Percentiles rank a stretch among this genome's conserved stretches.
These are phyloP conservation scores for Tagetes erecta DNA, from an alignment of 129 eudicot species.

Conservation along the genomic window DNA sequence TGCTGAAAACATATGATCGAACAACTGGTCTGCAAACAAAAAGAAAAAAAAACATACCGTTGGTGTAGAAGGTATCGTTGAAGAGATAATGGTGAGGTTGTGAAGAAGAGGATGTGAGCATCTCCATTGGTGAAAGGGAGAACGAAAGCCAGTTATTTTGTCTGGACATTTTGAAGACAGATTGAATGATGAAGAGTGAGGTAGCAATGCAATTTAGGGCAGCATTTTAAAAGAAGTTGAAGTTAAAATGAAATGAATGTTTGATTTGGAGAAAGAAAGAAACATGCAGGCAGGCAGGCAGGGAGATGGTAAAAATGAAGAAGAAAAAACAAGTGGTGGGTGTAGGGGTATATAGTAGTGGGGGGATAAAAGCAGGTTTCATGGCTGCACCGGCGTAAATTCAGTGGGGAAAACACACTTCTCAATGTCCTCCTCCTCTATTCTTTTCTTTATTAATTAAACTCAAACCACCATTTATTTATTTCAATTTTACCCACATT, in stretches of 20 bases:
- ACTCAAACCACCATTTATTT: too few species aligned
- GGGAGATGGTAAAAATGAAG: conserved; percentile 15
- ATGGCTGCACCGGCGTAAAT: conserved; percentile 77
- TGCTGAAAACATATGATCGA: not conserved
- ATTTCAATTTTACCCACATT: too few species aligned
- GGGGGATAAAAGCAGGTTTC: conserved; percentile 65
- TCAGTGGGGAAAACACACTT: conserved; percentile 53
- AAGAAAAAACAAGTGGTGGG: conserved; percentile 31
- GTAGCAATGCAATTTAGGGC: not conserved
- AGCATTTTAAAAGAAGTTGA: not conserved
- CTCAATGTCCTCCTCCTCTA: not conserved
- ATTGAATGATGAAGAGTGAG: not conserved
- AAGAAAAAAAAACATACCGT: conserved; percentile 32
- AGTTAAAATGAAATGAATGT: not conserved
- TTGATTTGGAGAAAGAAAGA: not conserved
- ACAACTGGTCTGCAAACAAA: not conserved
- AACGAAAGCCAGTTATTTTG: conserved; percentile 67
- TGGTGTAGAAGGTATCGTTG: conserved; percentile 68
- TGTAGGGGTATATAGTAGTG: conserved; percentile 29
- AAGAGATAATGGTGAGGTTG: conserved; percentile 57
- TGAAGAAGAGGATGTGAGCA: conserved; percentile 47
- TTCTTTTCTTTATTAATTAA: too few species aligned
- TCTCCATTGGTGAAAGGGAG: conserved; percentile 68
- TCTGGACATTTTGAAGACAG: conserved; percentile 53
- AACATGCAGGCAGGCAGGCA: not conserved